Evolutionary conservation across 2,329 filamentous ascomycete species (phyloP), one percentile per base, ranked within the genome.

Genomic region (Dendryphion nanum): DNA sequence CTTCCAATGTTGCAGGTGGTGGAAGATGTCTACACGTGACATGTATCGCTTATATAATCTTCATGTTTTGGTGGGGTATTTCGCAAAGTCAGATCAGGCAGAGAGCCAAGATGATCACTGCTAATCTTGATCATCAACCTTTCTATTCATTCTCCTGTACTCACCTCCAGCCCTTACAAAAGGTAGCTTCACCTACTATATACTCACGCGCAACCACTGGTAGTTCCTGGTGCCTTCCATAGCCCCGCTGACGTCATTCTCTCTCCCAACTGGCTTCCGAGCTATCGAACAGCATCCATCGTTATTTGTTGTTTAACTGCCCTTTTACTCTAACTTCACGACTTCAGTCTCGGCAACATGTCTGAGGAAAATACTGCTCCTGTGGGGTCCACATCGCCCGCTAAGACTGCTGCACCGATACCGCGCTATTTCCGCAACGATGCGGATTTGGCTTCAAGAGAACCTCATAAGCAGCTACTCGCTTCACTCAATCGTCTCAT

Each of bases 381-480:
- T 33, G n/a, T n/a, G n/a, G n/a, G n/a, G n/a, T 26, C 23, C n/a
- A 26, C 23, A n/a, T 26, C 23, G 10, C 23, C 10, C 10, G 23
- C 23, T 26, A 35, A 49, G 30, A 40, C 55, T 14, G 37, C 53
- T 8, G 33, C 55, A 20, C 55, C 57, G 19, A 62, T 64, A 45
- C 65, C 66, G 41, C 66, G 66, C 47, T 67, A 67, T 46, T 68
- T 69, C 42, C 57, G 59, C n/a, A 68, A 69, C 44, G 63, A 68
- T 49, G 59, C 62, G 26, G 46, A 57, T 24, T 47, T 63, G 23
- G 49, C 57, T 31, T 48, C 54, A 44, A 52, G 66, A 59, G 72
- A 75, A 45, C 66, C 73, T 38, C 64, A 71, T 57, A 73, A 74
- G 42, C 73, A 76, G 53, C 61, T 76, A 45, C 60, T 73, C 49